These are phyloP conservation scores for Leccinum obscurum DNA, from an alignment of 768 basidiomycete species.

Conservation along the genomic window DNA sequence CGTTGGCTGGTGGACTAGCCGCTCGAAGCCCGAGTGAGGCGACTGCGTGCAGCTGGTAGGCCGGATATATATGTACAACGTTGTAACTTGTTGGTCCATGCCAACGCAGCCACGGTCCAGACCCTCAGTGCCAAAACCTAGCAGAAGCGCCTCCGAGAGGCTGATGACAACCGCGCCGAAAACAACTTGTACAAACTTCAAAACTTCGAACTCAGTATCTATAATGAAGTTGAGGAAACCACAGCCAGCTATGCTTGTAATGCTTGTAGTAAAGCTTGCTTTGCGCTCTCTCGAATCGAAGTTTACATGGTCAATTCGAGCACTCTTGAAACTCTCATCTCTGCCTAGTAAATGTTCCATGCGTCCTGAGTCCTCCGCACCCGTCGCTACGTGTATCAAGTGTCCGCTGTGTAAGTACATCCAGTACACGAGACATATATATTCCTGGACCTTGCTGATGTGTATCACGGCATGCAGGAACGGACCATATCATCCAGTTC, in stretches of 20 bases:
- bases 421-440: too few species aligned
- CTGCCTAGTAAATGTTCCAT: too few species aligned
- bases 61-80: background rate
- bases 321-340: too few species aligned
- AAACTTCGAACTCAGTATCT: too few species aligned
- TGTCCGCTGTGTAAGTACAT: background rate
- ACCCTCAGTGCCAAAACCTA: background rate
- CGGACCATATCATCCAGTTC: background rate
- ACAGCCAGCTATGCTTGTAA: too few species aligned
- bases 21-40: constrained; percentile 2
- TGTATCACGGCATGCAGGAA: background rate
- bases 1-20: background rate
- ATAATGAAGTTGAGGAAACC: too few species aligned
- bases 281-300: too few species aligned
- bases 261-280: too few species aligned
- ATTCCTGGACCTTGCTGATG: background rate
- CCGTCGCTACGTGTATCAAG: background rate
- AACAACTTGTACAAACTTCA: too few species aligned
- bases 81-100: constrained; percentile 6
- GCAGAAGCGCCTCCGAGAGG: background rate
- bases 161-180: too few species aligned
- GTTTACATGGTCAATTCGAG: too few species aligned
- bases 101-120: background rate
- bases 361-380: too few species aligned
- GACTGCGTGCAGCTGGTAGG: background rate